Base-by-base conservation (phyloP, 345 rosid species). In the Isatis tinctoria region DNA sequence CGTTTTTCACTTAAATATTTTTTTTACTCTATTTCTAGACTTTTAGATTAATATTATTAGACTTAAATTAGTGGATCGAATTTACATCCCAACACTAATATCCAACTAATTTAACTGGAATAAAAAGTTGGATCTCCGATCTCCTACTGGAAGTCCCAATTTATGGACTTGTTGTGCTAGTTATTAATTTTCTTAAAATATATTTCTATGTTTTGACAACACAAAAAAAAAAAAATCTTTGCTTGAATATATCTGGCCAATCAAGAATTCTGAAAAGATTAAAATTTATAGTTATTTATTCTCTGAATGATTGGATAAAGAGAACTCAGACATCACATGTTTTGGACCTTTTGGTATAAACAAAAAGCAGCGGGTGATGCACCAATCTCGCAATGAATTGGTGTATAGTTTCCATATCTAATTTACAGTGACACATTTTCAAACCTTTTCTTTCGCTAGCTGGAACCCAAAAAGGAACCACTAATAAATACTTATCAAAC, bases 331-430 rank as follows among this genome's bases (percentile, higher is more conserved):
- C 27, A 16, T 62, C 77, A 65, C 57, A 57, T 56, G 66, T 43
- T 35, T 71, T 73, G 70, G 48, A 64, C 13, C 39, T 2, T 18
- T 40, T 28, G 35, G n/a, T 26, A 44, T 45, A 44, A 33, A 65
- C n/a, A n/a, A n/a, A n/a, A n/a, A n/a, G n/a, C n/a, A 56, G 58
- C 56, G 5, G 48, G 49, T 47, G 22, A 66, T 44, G 72, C 78
- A 74, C 72, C 41, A 74, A 74, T 74, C 72, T 74, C 70, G 78
- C 72, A 66, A 37, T 74, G 60, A 57, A 74, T 73, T 73, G 53
- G 57, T 43, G 43, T 72, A 39, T 22, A n/a, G 13, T 49, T 52
- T 37, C 41, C 22, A 18, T 51, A 52, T 52, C 13, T 39, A 63
- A 18, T 40, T 28, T 43, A 36, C 27, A 33, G 65, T 54, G 72